These are phyloP conservation scores for Lojkania enalia DNA, from an alignment of 2,329 filamentous ascomycete species.

Conservation along the genomic window DNA sequence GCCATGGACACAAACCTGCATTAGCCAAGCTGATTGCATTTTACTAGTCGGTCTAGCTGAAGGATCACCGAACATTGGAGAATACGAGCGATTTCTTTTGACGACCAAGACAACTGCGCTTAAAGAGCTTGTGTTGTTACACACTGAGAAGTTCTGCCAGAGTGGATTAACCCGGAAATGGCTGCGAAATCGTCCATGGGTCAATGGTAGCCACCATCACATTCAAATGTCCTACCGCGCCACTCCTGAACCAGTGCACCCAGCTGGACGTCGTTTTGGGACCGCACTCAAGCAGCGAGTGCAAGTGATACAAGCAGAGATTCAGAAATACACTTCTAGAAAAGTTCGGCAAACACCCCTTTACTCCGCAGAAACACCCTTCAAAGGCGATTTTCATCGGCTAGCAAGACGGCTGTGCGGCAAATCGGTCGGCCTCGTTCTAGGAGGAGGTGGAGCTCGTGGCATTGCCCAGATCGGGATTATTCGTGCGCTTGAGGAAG, in stretches of 20 bases:
- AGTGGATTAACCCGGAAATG: conserved; percentile 85
- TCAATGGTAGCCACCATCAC: conserved; percentile 96
- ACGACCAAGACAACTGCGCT: conserved; percentile 97
- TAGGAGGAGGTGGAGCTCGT: conserved; percentile 89
- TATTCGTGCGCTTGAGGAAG: conserved; percentile 92
- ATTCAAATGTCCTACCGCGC: conserved; percentile 91
- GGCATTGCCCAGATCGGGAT: conserved; percentile 93
- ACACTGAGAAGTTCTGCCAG: conserved; percentile 83
- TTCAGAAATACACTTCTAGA: conserved; percentile 97
- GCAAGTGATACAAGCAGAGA: conserved; percentile 92
- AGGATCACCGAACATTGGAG: conserved; percentile 84
- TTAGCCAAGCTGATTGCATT: conserved; percentile 95
- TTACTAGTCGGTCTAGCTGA: conserved; percentile 90
- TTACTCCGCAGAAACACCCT: conserved; percentile 88
- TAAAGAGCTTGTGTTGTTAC: conserved; percentile 88
- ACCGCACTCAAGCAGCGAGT: conserved; percentile 88
- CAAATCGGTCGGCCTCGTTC: conserved; percentile 89
- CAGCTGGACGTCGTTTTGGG: conserved; percentile 76
- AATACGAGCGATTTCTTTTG: conserved; percentile 94
- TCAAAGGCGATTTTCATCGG: conserved; percentile 95
- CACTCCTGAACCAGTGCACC: conserved; percentile 74
- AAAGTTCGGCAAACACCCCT: conserved; percentile 84
- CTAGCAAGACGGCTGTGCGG: conserved; percentile 87
- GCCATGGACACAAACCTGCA: conserved; percentile 97
- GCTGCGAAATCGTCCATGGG: conserved; percentile 89